A percentile compares a stretch with the other conserved stretches of the same genome.
phyloP scores from a whole-genome alignment of 78 protist species.

The Guillardia theta region DNA sequence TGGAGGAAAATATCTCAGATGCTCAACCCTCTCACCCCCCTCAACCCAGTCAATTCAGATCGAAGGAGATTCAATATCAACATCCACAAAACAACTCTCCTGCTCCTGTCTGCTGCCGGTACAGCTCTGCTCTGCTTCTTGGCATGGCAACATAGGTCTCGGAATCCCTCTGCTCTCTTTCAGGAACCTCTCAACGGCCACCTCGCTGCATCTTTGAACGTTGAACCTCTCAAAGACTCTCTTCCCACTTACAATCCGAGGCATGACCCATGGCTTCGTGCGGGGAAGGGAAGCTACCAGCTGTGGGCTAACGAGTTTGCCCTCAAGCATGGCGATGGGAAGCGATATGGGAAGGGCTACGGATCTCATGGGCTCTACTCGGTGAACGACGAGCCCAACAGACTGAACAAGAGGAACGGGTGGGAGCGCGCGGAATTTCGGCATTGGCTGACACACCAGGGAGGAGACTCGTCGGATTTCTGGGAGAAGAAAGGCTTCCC shows the following conservation, averaged over 20 bases:
- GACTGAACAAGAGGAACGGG: not conserved
- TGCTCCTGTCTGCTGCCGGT: no score
- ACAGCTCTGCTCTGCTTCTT: no score
- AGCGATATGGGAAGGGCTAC: not conserved
- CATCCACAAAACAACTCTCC: no score
- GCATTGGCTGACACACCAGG: not conserved
- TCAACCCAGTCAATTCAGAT: no score
- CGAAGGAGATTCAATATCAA: no score
- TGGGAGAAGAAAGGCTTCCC: not conserved
- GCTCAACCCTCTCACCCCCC: no score
- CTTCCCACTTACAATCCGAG: not conserved
- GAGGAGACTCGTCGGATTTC: not conserved
- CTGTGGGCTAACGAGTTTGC: not conserved
- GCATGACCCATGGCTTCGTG: not conserved
- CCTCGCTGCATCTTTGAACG: no score
- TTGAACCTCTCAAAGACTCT: no score
- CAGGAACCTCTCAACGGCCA: no score
- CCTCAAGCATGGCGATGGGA: not conserved
- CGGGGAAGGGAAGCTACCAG: not conserved
- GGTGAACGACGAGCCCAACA: not conserved
- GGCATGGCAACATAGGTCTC: no score
- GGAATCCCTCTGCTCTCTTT: no score
- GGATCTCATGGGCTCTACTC: not conserved
- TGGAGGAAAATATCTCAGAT: no score
- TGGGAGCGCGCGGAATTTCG: not conserved